These are phyloP conservation scores for Brettanomyces custersianus DNA, from an alignment of 805 yeast species.

Conservation along the genomic window DNA sequence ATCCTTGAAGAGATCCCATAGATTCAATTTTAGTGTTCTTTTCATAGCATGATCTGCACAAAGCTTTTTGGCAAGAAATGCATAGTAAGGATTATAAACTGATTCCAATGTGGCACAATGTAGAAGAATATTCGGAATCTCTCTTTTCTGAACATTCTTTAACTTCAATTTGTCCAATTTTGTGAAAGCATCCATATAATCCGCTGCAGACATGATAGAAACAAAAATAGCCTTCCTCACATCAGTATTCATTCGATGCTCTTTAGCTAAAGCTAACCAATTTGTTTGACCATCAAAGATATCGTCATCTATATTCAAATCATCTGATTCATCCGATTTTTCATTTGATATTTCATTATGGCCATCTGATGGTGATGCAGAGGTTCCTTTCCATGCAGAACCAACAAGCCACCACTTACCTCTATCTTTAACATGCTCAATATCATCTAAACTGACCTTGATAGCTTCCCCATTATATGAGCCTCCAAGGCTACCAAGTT, in stretches of 20 bases:
- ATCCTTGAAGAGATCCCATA: conserved; percentile 80
- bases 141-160: conserved; percentile 74
- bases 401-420: conserved; percentile 99
- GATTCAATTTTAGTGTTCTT: conserved; percentile 77
- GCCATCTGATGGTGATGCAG: neutral
- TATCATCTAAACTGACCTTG: conserved; percentile 77
- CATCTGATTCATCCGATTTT: conserved; percentile 32
- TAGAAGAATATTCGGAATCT: conserved; percentile 73
- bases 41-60: conserved; percentile 67
- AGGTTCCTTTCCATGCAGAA: conserved; percentile 84
- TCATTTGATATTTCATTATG: conserved; percentile 5
- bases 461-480: conserved; percentile 59
- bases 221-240: conserved; percentile 89
- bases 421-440: conserved; percentile 59
- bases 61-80: conserved; percentile 64
- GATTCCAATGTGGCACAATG: conserved; percentile 85
- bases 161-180: conserved; percentile 73
- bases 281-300: neutral
- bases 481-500: conserved; percentile 42
- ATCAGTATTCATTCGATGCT: conserved; percentile 92
- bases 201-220: conserved; percentile 91
- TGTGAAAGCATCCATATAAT: conserved; percentile 78
- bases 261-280: conserved; percentile 78
- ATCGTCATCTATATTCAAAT: conserved; percentile 60
- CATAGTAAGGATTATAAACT: conserved; percentile 84